phyloP scores from a whole-genome alignment of 139 green algal species.

The Spirogloea muscicola region DNA sequence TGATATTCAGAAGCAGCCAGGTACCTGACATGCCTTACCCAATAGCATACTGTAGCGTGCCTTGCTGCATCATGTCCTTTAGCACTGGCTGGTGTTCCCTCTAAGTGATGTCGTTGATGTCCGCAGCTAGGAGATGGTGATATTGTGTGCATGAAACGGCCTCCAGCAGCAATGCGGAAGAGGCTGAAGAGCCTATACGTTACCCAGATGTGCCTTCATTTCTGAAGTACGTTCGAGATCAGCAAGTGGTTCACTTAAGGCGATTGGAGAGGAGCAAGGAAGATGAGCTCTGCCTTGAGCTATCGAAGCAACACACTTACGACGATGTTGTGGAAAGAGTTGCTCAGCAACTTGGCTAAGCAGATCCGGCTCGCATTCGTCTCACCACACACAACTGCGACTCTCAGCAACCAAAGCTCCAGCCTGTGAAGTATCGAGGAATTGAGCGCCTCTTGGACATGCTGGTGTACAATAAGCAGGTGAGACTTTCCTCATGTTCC shows the following conservation, averaged over 20 bases:
- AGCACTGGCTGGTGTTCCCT: too few species aligned
- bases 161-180: slow-evolving; percentile 20
- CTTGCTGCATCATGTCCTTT: too few species aligned
- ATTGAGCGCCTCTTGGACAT: slow-evolving; percentile 62
- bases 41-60: too few species aligned
- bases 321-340: slow-evolving; percentile 68
- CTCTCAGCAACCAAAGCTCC: slow-evolving; percentile 51
- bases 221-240: slow-evolving; percentile 67
- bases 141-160: slow-evolving; percentile 76
- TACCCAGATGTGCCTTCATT: slow-evolving; percentile 60
- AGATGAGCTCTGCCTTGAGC: slow-evolving; percentile 75
- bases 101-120: too few species aligned
- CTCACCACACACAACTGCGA: slow-evolving; percentile 82
- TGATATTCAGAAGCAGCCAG: too few species aligned
- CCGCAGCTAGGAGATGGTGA: slow-evolving; percentile 79
- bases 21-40: too few species aligned
- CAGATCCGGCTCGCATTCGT: slow-evolving; percentile 55
- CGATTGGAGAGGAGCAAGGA: slow-evolving; percentile 51
- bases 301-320: slow-evolving; percentile 72
- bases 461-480: slow-evolving; percentile 55
- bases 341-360: slow-evolving; percentile 55
- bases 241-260: slow-evolving; percentile 61
- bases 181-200: slow-evolving; percentile 32
- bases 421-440: slow-evolving; percentile 59
- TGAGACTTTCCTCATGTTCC: too few species aligned